Evolutionary conservation across 768 basidiomycete genomes (phyloP), one percentile per base, ranked within the genome.

Genomic region (Chlorophyllum brunneum): DNA sequence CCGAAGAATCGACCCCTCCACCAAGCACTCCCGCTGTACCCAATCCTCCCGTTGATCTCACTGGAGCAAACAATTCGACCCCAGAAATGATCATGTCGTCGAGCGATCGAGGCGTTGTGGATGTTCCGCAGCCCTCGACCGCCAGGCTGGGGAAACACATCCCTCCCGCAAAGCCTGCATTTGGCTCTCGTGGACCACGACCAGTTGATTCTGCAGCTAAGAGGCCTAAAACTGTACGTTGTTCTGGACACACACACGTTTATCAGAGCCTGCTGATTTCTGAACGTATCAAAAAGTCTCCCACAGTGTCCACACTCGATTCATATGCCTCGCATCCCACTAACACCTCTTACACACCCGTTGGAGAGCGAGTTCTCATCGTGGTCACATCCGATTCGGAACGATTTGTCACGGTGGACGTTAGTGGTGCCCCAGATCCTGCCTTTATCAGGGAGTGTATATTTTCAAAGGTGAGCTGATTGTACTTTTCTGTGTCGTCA

Each of bases 351-450:
- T 34, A 54, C 29, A 54, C 59, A 37, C 62, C 67, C 11, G 54
- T 59, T 49, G 65, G 72, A 26, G 72, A 72, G 29, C 71, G 67
- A 48, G 69, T 75, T 48, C 67, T 77, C 39, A 83, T 88, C 59
- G 79, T 86, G 54, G 89, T 87, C 54, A 91, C 89, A 16, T 70
- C 77, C 24, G 88, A 91, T 65, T 83, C 85, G n/a, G 88, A 90
- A 56, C 79, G 83, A 54, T 85, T 84, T 67, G 79, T 78, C 42
- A 74, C 80, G 20, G 87, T 92, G 36, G 85, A 88, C 49, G 80
- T 92, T 56, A 82, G 79, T 29, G 76, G 77, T 27, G 84, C 86
- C 16, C 77, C 72, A 54, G 79, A 74, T 63, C 80, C 85, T 31
- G 79, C 80, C 10, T 82, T 79, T 62, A 86, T 92, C 56, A 81